Evolutionary conservation across 2,329 filamentous ascomycete genomes (phyloP).

Genomic region (Diaporthe sp.): DNA sequence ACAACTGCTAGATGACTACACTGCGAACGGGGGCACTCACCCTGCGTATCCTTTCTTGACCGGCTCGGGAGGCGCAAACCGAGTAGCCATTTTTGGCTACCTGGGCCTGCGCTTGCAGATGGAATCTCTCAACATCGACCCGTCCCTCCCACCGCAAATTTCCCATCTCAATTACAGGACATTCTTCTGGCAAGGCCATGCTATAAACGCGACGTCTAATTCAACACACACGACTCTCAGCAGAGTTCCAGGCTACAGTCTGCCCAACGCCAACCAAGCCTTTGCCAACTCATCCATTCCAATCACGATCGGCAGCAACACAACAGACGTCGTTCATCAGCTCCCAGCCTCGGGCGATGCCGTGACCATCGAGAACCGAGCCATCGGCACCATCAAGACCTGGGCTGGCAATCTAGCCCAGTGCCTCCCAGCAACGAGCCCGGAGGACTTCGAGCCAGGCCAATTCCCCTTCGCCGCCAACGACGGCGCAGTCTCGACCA

Average conservation of each 20-base stretch:
- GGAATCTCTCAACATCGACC: slow-evolving; percentile 31
- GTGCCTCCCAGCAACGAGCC: slow-evolving; percentile 65
- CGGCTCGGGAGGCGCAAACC: slow-evolving; percentile 31
- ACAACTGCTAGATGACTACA: slow-evolving; percentile 33
- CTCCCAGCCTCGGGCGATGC: slow-evolving; percentile 58
- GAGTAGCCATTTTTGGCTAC: slow-evolving; percentile 33
- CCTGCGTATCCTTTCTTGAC: slow-evolving; percentile 33
- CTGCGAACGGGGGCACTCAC: slow-evolving; percentile 30
- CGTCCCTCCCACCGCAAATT: slow-evolving; percentile 32
- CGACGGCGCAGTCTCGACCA: slow-evolving; percentile 34
- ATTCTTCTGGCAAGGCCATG: slow-evolving; percentile 34
- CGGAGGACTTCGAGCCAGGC: slow-evolving; percentile 63
- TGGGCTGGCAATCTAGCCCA: slow-evolving; percentile 71
- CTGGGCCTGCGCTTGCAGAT: slow-evolving; percentile 29
- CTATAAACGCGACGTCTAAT: slow-evolving; percentile 32
- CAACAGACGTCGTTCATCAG: slow-evolving; percentile 50
- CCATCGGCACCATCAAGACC: slow-evolving; percentile 64
- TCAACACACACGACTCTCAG: slow-evolving; percentile 45
- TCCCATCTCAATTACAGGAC: slow-evolving; percentile 28
- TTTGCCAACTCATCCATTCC: slow-evolving; percentile 67
- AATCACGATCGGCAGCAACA: slow-evolving; percentile 62
- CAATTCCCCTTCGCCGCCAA: slow-evolving; percentile 70
- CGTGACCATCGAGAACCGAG: slow-evolving; percentile 68
- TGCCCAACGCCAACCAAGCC: slow-evolving; percentile 62
- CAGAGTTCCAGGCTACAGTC: slow-evolving; percentile 38